phyloP scores from a whole-genome alignment of 768 basidiomycete genomes.

The Leccinum rimulosum region DNA sequence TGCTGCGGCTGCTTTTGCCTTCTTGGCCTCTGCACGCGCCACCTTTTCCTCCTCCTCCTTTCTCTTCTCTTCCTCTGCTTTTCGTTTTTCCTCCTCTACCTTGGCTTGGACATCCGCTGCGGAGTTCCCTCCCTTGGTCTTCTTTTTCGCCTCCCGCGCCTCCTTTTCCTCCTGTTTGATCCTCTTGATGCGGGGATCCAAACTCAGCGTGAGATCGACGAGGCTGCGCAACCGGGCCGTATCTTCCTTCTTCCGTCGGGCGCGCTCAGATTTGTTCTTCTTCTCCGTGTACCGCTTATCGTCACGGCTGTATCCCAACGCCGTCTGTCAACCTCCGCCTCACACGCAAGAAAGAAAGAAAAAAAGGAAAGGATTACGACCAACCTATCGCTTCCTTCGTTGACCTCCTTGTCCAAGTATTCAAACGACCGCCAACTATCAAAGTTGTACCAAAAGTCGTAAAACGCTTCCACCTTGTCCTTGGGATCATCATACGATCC shows the following conservation, averaged over 20 bases:
- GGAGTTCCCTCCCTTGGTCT: conserved; percentile 41
- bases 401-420: conserved; percentile 97
- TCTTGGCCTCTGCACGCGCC: conserved; percentile 75
- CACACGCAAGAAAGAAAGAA: background rate
- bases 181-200: conserved; percentile 94
- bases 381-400: conserved; percentile 94
- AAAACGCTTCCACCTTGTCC: conserved; percentile 85
- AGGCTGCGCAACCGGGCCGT: conserved; percentile 82
- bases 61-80: conserved; percentile 68
- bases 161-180: conserved; percentile 97
- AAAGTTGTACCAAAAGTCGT: conserved; percentile 99
- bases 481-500: conserved; percentile 72
- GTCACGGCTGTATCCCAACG: conserved; percentile 64
- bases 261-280: conserved; percentile 98
- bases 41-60: conserved; percentile 79
- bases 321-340: conserved; percentile 11
- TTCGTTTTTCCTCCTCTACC: conserved; percentile 56
- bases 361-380: conserved; percentile 24
- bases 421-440: conserved; percentile 98
- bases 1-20: conserved; percentile 80
- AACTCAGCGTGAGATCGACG: conserved; percentile 79
- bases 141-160: conserved; percentile 89
- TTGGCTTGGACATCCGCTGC: conserved; percentile 49
- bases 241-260: conserved; percentile 96
- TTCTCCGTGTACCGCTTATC: conserved; percentile 99